Evolutionary conservation across 371 early-diverging fungal species (phyloP).

Genomic region (Nematocida homosporus): DNA sequence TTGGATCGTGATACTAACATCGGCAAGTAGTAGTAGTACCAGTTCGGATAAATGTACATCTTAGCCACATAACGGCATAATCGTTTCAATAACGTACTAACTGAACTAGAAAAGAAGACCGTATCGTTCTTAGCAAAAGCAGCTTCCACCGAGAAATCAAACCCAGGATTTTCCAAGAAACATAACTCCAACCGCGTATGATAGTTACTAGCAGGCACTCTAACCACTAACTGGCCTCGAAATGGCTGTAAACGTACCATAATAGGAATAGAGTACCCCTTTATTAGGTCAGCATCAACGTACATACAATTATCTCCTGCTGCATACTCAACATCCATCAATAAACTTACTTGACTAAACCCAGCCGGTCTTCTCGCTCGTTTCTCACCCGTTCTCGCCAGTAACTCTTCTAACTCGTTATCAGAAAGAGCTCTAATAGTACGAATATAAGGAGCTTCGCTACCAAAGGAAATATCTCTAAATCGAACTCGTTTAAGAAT

Average conservation of each 20-base stretch:
- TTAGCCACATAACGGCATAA: constrained; percentile 49
- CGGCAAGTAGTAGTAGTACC: constrained; percentile 60
- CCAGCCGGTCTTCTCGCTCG: constrained; percentile 34
- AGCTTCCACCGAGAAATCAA: constrained; percentile 59
- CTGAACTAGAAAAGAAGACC: constrained; percentile 55
- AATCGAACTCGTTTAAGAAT: constrained; percentile 59
- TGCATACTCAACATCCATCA: constrained; percentile 55
- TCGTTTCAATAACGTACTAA: constrained; percentile 58
- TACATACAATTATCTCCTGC: constrained; percentile 57
- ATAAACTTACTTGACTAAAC: constrained; percentile 57
- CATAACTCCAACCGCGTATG: constrained; percentile 63
- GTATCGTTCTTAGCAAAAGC: constrained; percentile 56
- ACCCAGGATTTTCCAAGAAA: constrained; percentile 59
- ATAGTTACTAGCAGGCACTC: constrained; percentile 64
- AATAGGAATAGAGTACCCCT: constrained; percentile 51
- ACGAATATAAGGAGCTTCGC: constrained; percentile 61
- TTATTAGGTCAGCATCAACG: constrained; percentile 59
- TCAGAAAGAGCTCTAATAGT: constrained; percentile 53
- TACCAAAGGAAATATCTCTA: constrained; percentile 60
- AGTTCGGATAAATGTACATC: constrained; percentile 62
- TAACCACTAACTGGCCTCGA: constrained; percentile 58
- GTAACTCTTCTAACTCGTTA: constrained; percentile 52
- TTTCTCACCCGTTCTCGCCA: constrained; percentile 7
- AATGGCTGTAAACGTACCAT: constrained; percentile 55
- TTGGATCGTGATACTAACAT: constrained; percentile 57